Base-by-base conservation (phyloP, 1,284 basidiomycete genomes). In the Heliocybe sulcata region DNA sequence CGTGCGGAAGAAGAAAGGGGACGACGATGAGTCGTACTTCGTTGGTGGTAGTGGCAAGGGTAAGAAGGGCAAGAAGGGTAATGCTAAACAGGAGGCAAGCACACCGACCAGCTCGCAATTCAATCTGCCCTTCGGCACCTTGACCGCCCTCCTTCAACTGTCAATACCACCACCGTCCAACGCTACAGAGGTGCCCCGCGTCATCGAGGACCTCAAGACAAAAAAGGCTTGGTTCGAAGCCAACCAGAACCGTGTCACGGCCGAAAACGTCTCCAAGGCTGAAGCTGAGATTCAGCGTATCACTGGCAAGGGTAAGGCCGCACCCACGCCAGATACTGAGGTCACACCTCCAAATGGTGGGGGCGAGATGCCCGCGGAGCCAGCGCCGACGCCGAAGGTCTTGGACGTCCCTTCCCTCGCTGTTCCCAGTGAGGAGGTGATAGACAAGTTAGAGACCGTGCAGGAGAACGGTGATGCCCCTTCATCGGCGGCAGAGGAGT, bases 191-290 rank as follows among this genome's bases (percentile, higher is more conserved):
- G 79, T 96, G 31, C 79, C 85, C 52, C 88, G 92, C 54, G 85
- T 94, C 35, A 79, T 99, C 58, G 88, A 92, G 65, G 92, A 98
- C 67, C 77, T 99, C 56, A 89, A 90, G 72, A 92, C 85, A 55
- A 99, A 99, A 81, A 94, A 93, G 73, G 81, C 88, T 45, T 99
- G 95, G 94, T 98, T 87, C 69, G 84, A 91, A 67, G 84, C 81
- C 12, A 89, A 91, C 68, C 88, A 88, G 67, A 74, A 74, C 33
- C 81, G 78, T 23, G 79, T 79, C 57, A 88, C 85, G 0, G 76
- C 78, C 6, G 87, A 90, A 65, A 89, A 88, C 61, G 73, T 92
- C 54, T 81, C 85, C 31, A 88, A 88, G 69, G 90, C 86, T 11
- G 85, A 93, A 70, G 80, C 79, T n/a, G 83, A 91, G 63, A 90